phyloP scores from a whole-genome alignment of 495 filamentous ascomycete genomes.

The Daldinia bambusicola region DNA sequence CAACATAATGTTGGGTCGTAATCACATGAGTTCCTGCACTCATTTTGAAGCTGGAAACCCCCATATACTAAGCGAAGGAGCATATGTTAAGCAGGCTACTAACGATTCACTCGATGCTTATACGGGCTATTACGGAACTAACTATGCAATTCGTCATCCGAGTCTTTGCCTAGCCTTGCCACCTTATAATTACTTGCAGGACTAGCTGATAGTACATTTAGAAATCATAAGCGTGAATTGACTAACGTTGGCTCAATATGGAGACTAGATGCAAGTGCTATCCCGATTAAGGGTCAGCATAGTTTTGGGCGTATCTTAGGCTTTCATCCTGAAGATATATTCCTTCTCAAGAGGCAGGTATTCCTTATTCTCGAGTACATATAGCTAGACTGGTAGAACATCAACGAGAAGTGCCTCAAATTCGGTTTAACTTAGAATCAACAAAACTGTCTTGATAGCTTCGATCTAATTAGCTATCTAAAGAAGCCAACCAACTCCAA shows the following conservation, averaged over 20 bases:
- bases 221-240: background rate
- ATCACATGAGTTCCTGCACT: too few relatives aligned
- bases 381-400: background rate
- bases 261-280: background rate
- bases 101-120: too few relatives aligned
- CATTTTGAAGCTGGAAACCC: too few relatives aligned
- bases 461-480: constrained; percentile 30
- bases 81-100: too few relatives aligned
- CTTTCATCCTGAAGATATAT: background rate
- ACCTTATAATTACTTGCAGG: too few relatives aligned
- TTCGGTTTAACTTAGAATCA: background rate
- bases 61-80: too few relatives aligned
- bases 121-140: too few relatives aligned
- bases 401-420: background rate
- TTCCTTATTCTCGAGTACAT: background rate
- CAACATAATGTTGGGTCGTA: too few relatives aligned
- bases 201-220: background rate
- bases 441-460: constrained; percentile 27
- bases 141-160: too few relatives aligned
- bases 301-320: background rate
- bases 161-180: too few relatives aligned
- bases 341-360: background rate
- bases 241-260: background rate
- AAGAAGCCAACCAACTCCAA: constrained; percentile 47
- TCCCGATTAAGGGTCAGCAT: background rate